phyloP scores from a whole-genome alignment of 2,329 filamentous ascomycete genomes.

The Fusarium lyarnte region DNA sequence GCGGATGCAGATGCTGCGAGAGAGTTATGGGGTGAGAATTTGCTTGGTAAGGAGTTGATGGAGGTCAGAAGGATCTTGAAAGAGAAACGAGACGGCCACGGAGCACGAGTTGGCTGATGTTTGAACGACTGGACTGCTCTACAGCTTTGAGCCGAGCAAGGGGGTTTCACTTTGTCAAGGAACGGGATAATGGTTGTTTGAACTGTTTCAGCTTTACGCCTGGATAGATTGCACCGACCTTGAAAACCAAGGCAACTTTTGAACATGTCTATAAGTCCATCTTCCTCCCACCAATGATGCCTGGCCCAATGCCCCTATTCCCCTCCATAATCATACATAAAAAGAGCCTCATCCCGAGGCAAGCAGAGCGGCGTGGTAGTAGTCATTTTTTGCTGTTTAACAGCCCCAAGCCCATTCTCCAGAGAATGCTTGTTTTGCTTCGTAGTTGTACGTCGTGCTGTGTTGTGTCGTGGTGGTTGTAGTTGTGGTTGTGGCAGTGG shows the following conservation, averaged over 20 bases:
- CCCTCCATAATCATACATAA: slow-evolving; percentile 45
- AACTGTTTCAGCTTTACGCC: slow-evolving; percentile 9
- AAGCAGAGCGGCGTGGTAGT: slow-evolving; percentile 49
- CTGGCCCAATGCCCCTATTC: slow-evolving; percentile 24
- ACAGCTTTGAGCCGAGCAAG: not conserved
- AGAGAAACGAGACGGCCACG: slow-evolving; percentile 45
- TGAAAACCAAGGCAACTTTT: slow-evolving; percentile 32
- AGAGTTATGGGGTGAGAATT: slow-evolving; percentile 69
- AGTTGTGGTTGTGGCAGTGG: not conserved
- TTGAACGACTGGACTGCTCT: not conserved
- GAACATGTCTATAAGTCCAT: slow-evolving; percentile 34
- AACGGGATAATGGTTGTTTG: not conserved
- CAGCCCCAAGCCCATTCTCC: slow-evolving; percentile 38
- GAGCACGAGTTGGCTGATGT: not conserved
- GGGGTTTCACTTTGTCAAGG: not conserved
- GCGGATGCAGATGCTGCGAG: slow-evolving; percentile 58
- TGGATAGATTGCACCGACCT: slow-evolving; percentile 19
- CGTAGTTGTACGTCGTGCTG: not conserved
- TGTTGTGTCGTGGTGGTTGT: not conserved
- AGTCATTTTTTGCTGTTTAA: slow-evolving; percentile 35
- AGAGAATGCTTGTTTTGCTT: slow-evolving; percentile 31
- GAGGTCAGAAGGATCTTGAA: slow-evolving; percentile 63
- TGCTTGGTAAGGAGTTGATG: slow-evolving; percentile 71
- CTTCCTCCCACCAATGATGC: slow-evolving; percentile 22
- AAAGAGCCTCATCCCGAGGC: slow-evolving; percentile 40